Percentiles rank a stretch among this genome's conserved stretches.
Conservation (phyloP, 2,329 filamentous ascomycete species). For the Verticillium klebahnii region DNA sequence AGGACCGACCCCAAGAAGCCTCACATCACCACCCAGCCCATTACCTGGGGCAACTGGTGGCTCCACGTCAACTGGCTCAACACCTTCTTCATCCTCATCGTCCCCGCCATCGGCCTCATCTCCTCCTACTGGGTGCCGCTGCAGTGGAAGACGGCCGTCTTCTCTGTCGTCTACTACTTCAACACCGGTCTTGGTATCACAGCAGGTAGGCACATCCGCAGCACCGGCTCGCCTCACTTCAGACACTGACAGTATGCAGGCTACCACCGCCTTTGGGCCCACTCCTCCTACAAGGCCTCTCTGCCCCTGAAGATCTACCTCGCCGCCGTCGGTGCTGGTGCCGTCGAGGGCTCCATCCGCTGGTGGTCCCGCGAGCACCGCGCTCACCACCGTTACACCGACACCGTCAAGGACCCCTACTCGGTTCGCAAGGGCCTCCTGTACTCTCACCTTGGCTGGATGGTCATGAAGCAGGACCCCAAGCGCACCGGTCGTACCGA, state of each 20-base stretch:
- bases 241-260: slow-evolving; percentile 10
- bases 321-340: slow-evolving; percentile 74
- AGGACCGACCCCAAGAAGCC: slow-evolving; percentile 61
- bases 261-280: slow-evolving; percentile 74
- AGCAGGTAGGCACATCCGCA: slow-evolving; percentile 49
- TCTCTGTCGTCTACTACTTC: slow-evolving; percentile 76
- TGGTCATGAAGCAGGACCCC: slow-evolving; percentile 90
- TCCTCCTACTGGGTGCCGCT: slow-evolving; percentile 76
- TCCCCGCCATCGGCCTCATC: slow-evolving; percentile 70
- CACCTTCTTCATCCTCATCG: slow-evolving; percentile 70
- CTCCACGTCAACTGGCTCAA: slow-evolving; percentile 95
- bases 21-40: slow-evolving; percentile 79
- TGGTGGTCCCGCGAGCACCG: slow-evolving; percentile 89
- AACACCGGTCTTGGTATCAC: slow-evolving; percentile 78
- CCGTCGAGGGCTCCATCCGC: slow-evolving; percentile 79
- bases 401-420: slow-evolving; percentile 89
- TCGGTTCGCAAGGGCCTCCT: slow-evolving; percentile 81
- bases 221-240: neutral
- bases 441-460: slow-evolving; percentile 82
- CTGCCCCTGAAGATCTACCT: slow-evolving; percentile 77
- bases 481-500: slow-evolving; percentile 85
- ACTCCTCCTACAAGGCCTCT: slow-evolving; percentile 75
- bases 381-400: slow-evolving; percentile 86
- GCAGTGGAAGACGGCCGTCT: slow-evolving; percentile 65
- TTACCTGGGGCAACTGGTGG: slow-evolving; percentile 81